phyloP scores from a whole-genome alignment of 805 yeast species.

The Kodamaea hsintzibuensis region DNA sequence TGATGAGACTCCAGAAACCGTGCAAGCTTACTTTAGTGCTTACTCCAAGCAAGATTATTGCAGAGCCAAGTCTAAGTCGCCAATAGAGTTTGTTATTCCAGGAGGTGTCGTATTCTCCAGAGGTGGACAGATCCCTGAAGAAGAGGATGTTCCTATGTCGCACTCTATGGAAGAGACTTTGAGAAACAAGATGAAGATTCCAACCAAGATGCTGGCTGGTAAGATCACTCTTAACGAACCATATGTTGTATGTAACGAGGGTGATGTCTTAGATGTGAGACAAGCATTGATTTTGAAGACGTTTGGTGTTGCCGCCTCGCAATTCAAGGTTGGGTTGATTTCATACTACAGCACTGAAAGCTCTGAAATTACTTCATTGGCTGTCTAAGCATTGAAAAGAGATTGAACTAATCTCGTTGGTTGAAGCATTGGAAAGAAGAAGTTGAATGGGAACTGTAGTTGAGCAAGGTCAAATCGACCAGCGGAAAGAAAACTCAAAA shows the following conservation, averaged over 20 bases:
- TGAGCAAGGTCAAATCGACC: not conserved
- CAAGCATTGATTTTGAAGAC: constrained; percentile 91
- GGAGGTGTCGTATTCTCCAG: constrained; percentile 90
- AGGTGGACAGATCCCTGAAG: constrained; percentile 87
- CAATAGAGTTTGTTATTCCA: constrained; percentile 82
- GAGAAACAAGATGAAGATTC: constrained; percentile 85
- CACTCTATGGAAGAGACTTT: constrained; percentile 93
- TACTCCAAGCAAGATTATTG: constrained; percentile 82
- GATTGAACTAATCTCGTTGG: too few relatives aligned
- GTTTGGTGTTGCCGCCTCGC: constrained; percentile 93
- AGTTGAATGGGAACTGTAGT: not conserved
- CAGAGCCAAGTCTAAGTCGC: constrained; percentile 83
- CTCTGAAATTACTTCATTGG: constrained; percentile 22
- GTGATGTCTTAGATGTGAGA: constrained; percentile 80
- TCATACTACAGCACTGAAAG: constrained; percentile 77
- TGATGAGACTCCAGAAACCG: constrained; percentile 84
- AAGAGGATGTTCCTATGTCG: constrained; percentile 95
- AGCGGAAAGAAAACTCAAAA: not conserved
- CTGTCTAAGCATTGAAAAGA: not conserved
- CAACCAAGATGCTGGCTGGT: constrained; percentile 88
- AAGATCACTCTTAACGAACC: constrained; percentile 78
- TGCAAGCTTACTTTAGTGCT: constrained; percentile 79
- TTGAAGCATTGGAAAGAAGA: not conserved
- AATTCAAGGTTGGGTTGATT: constrained; percentile 76
- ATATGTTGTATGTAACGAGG: constrained; percentile 75